Evolutionary conservation across 2,329 filamentous ascomycete genomes (phyloP).

Genomic region (Didymosphaeria variabile): DNA sequence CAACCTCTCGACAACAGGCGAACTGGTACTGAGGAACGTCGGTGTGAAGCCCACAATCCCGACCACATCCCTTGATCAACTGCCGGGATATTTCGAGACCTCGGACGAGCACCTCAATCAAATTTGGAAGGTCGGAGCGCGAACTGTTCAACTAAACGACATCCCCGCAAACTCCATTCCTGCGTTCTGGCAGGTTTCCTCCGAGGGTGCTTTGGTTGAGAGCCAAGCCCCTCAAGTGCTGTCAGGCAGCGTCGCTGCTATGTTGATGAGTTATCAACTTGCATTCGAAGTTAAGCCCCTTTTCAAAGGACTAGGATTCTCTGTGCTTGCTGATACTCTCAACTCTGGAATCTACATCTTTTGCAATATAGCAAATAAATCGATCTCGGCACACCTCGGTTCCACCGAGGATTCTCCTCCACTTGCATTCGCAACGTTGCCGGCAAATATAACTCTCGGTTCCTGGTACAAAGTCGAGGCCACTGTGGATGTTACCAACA

Average conservation of each 20-base stretch:
- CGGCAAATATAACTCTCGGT: no score
- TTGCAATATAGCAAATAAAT: no score
- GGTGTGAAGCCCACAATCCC: slow-evolving; percentile 36
- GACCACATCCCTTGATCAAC: slow-evolving; percentile 31
- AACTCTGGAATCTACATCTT: no score
- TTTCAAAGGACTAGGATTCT: slow-evolving; percentile 40
- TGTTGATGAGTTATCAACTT: slow-evolving; percentile 32
- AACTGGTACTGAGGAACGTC: slow-evolving; percentile 35
- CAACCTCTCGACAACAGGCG: slow-evolving; percentile 43
- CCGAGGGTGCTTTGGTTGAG: slow-evolving; percentile 39
- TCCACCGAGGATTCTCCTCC: no score
- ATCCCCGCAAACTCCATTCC: slow-evolving; percentile 38
- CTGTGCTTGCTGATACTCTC: slow-evolving; percentile 42
- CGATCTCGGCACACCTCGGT: no score
- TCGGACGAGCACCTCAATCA: slow-evolving; percentile 38
- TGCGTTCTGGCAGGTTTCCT: slow-evolving; percentile 36
- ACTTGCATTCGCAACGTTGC: no score
- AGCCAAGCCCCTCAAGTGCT: slow-evolving; percentile 38
- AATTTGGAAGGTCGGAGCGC: slow-evolving; percentile 44
- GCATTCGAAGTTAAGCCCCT: slow-evolving; percentile 40
- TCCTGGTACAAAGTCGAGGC: no score
- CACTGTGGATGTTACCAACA: no score
- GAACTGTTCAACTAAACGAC: slow-evolving; percentile 44
- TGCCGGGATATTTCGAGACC: slow-evolving; percentile 41
- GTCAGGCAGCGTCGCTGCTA: slow-evolving; percentile 20